Conservation (phyloP, 345 rosid species). For the Gossypium mustelinum region DNA sequence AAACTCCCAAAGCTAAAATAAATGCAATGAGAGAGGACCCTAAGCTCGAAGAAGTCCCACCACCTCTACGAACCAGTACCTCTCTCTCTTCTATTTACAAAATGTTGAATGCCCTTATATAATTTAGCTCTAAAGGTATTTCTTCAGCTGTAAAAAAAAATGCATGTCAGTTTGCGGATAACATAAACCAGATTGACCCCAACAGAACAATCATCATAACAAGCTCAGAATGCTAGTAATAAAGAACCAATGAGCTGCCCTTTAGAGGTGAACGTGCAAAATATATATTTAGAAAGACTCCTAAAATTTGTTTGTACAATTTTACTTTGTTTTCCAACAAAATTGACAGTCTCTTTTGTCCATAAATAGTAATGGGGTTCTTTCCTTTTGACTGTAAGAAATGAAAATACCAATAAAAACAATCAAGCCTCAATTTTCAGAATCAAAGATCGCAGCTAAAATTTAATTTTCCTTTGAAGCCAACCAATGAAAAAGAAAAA, state of each 20-base stretch:
- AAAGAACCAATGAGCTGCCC: background rate
- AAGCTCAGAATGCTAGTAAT: background rate
- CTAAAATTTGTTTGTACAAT: conserved; percentile 1
- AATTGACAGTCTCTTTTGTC: conserved; percentile 17
- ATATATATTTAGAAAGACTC: background rate
- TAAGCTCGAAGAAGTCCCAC: conserved; percentile 51
- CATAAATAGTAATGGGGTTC: conserved; percentile 9
- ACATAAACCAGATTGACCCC: conserved; percentile 9
- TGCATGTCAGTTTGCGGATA: background rate
- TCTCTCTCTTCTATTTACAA: conserved; percentile 33
- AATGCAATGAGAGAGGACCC: conserved; percentile 43
- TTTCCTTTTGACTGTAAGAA: conserved; percentile 16
- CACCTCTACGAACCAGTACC: conserved; percentile 52
- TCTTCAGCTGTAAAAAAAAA: conserved; percentile 37
- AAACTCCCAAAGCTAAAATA: conserved; percentile 8
- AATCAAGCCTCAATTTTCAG: background rate
- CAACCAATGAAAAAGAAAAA: background rate
- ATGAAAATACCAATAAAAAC: conserved; percentile 7
- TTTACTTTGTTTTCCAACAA: conserved; percentile 5
- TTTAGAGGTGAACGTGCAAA: background rate
- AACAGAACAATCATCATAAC: conserved; percentile 5
- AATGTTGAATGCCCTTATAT: conserved; percentile 15
- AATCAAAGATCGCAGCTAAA: background rate
- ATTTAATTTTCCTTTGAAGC: conserved; percentile 1
- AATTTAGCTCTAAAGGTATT: conserved; percentile 10